A percentile compares a stretch with the other conserved stretches of the same genome.
These are phyloP conservation scores for Chaetoceros muelleri DNA, from an alignment of 108 stramenopile species.

Conservation along the genomic window DNA sequence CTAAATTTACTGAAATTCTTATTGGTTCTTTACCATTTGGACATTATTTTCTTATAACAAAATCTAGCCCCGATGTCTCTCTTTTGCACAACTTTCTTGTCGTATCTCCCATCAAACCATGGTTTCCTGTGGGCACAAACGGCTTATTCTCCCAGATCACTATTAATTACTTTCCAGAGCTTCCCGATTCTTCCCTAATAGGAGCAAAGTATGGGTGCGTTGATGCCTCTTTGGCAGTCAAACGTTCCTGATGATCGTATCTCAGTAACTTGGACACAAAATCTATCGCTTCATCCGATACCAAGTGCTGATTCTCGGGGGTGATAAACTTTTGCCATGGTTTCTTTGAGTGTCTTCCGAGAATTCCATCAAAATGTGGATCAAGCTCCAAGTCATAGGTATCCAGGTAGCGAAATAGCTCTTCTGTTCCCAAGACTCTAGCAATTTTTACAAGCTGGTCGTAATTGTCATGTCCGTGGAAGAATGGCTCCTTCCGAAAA, in stretches of 20 bases:
- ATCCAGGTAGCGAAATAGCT: constrained; percentile 91
- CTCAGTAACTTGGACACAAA: constrained; percentile 87
- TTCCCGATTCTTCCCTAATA: constrained; percentile 70
- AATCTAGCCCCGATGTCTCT: too few species aligned
- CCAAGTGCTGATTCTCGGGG: constrained; percentile 93
- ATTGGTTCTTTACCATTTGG: too few species aligned
- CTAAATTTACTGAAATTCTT: too few species aligned
- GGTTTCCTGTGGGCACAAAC: too few species aligned
- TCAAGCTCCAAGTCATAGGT: constrained; percentile 96
- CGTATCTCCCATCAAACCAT: too few species aligned
- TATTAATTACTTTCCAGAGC: neutral
- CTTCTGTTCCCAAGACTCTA: constrained; percentile 97
- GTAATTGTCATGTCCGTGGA: constrained; percentile 98
- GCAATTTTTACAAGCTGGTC: constrained; percentile 98
- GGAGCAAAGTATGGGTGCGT: constrained; percentile 95
- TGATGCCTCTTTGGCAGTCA: constrained; percentile 98
- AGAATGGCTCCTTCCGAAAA: constrained; percentile 98
- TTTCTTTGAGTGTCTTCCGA: constrained; percentile 93
- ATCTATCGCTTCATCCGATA: constrained; percentile 94
- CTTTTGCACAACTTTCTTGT: too few species aligned
- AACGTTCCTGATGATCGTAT: constrained; percentile 96
- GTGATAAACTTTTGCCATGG: constrained; percentile 98
- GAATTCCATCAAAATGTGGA: constrained; percentile 94
- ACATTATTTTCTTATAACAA: too few species aligned
- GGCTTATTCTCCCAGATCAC: too few species aligned